Evolutionary conservation across 306 rosid genomes (phyloP), one percentile per base, ranked within the genome.

Genomic region (Herpetospermum pedunculosum): DNA sequence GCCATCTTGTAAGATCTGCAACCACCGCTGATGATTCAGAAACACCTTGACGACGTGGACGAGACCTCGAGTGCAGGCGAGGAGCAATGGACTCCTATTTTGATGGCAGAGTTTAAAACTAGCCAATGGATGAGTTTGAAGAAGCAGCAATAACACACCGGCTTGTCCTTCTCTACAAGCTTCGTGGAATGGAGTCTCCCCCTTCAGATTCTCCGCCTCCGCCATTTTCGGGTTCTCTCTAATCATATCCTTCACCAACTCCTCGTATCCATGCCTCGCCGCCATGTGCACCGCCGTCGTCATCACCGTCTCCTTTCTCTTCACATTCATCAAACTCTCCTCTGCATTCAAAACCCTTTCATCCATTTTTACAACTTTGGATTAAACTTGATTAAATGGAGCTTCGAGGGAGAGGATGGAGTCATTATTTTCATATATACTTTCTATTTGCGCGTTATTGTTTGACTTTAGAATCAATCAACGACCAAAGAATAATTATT

Each of bases 231-330:
- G n/a, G n/a, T n/a, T n/a, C n/a, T n/a, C n/a, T n/a, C n/a, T n/a
- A n/a, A n/a, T n/a, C n/a, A n/a, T n/a, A n/a, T n/a, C n/a, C 13
- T 76, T 72, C 29, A 75, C 91, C 43, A 84, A 81, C 21, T 83
- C 85, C 16, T 21, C 13, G 75, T 81, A 82, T 9, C 88, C 92
- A 49, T 79, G 77, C 79, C 59, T 84, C 1, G 87, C 75, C 75
- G 96, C 96, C 34, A 84, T 58, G 84, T 90, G 96, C 58, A 90
- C 74, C 47, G 79, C 83, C 21, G 92, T 86, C 82, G 79, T 80
- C 26, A 54, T 60, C 49, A 85, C 72, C 53, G 71, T 76, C 10
- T 72, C n/a, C n/a, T n/a, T n/a, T n/a, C n/a, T n/a, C n/a, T n/a
- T n/a, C n/a, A n/a, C n/a, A n/a, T n/a, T n/a, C n/a, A n/a, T n/a